Conservation (phyloP, 2,329 filamentous ascomycete species). For the Thyridium curvatum region DNA sequence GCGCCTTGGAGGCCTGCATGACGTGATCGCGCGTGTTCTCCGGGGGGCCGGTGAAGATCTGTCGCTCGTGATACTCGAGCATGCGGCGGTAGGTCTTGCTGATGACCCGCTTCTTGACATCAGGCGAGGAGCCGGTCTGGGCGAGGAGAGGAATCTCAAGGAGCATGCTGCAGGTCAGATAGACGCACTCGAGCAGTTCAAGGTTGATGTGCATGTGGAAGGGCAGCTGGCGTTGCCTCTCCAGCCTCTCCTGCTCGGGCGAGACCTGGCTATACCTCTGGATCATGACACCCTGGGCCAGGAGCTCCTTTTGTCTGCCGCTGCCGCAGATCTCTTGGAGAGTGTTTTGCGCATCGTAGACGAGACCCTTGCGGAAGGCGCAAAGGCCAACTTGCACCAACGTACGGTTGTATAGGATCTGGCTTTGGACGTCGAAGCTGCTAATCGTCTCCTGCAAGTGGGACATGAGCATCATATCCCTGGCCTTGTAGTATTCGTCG, state of each 20-base stretch:
- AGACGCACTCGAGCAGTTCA: constrained; percentile 95
- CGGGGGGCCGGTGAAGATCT: constrained; percentile 96
- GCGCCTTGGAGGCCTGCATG: constrained; percentile 96
- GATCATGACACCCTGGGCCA: constrained; percentile 97
- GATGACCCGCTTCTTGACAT: constrained; percentile 95
- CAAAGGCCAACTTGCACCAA: constrained; percentile 97
- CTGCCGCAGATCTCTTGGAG: constrained; percentile 97
- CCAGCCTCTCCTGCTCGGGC: constrained; percentile 93
- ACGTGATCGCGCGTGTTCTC: constrained; percentile 99
- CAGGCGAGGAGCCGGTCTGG: constrained; percentile 92
- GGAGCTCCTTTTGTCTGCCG: constrained; percentile 93
- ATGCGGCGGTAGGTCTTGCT: constrained; percentile 99
- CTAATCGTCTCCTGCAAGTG: constrained; percentile 95
- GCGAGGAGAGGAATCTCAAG: constrained; percentile 95
- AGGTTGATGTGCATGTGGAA: constrained; percentile 99
- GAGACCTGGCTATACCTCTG: constrained; percentile 95
- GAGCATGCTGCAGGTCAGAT: constrained; percentile 98
- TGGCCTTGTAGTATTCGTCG: constrained; percentile 95
- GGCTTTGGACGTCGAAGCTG: constrained; percentile 93
- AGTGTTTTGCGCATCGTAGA: constrained; percentile 96
- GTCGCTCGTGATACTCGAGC: constrained; percentile 98
- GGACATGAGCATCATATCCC: constrained; percentile 99
- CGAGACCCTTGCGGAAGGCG: constrained; percentile 92
- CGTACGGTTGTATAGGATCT: constrained; percentile 98
- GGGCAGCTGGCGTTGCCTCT: constrained; percentile 93